Percentiles rank a stretch among this genome's conserved stretches.
Evolutionary conservation across 202 grass and related monocot genomes (phyloP).

Genomic region (Musa balbisiana): DNA sequence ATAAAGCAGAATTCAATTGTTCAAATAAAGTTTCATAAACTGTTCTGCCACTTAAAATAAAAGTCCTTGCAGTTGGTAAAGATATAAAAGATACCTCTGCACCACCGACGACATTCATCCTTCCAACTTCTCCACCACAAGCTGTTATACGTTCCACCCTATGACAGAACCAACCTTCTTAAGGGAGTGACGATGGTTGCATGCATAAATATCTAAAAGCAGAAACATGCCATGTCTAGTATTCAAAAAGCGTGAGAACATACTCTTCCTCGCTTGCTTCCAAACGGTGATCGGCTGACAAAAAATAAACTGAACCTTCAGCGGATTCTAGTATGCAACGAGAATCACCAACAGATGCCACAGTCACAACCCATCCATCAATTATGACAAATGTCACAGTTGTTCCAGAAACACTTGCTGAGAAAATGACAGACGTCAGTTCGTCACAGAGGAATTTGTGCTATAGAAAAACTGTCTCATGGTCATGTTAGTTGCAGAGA

Average conservation of each 20-base stretch:
- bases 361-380: conserved; percentile 92
- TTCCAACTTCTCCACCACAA: conserved; percentile 93
- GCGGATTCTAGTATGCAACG: conserved; percentile 91
- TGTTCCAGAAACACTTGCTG: conserved; percentile 75
- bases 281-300: conserved; percentile 87
- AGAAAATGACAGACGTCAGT: conserved; percentile 20
- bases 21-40: no score
- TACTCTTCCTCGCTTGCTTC: conserved; percentile 90
- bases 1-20: no score
- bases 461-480: not conserved
- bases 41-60: no score
- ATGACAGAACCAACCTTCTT: conserved; percentile 29
- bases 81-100: conserved; percentile 44
- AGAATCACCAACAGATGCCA: conserved; percentile 89
- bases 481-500: not conserved
- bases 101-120: conserved; percentile 85
- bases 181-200: not conserved
- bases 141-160: conserved; percentile 90
- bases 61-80: not conserved
- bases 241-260: conserved; percentile 22
- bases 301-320: conserved; percentile 74
- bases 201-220: not conserved
- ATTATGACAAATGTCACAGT: conserved; percentile 97
- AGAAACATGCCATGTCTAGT: conserved; percentile 19
- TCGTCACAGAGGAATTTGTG: not conserved